Percentiles rank a stretch among this genome's conserved stretches.
phyloP scores from a whole-genome alignment of 1,284 basidiomycete species.

The Exobasidium cylindrosporum region DNA sequence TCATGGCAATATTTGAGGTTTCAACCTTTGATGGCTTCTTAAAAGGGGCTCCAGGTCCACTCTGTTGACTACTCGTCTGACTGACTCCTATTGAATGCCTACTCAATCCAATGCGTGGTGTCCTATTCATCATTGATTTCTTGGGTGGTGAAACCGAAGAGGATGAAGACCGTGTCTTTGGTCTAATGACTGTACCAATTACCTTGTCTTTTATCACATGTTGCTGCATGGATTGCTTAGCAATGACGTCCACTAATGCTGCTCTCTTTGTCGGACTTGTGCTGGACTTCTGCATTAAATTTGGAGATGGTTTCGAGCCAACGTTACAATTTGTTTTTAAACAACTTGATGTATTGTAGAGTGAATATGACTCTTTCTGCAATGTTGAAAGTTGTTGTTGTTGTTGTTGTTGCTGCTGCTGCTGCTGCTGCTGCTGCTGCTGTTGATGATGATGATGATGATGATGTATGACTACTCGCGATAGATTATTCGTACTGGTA shows the following conservation, averaged over 20 bases:
- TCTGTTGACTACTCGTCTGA: background rate
- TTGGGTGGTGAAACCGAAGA: background rate
- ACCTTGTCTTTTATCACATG: too few relatives aligned
- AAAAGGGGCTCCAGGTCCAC: slow-evolving; percentile 4
- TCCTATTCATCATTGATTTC: background rate
- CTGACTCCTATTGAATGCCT: background rate
- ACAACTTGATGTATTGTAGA: too few relatives aligned
- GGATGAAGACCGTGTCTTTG: background rate
- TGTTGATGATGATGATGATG: too few relatives aligned
- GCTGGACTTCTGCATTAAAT: too few relatives aligned
- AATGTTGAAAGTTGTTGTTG: too few relatives aligned
- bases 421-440: background rate
- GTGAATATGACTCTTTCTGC: too few relatives aligned
- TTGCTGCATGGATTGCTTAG: too few relatives aligned
- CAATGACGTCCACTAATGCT: too few relatives aligned
- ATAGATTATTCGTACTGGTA: background rate
- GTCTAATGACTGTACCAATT: too few relatives aligned
- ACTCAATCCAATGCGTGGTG: background rate
- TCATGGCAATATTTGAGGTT: background rate
- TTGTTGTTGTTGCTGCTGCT: too few relatives aligned
- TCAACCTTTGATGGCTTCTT: background rate
- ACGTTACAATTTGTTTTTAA: too few relatives aligned
- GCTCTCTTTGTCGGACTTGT: background rate
- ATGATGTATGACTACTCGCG: background rate
- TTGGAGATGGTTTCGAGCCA: too few relatives aligned